phyloP scores from a whole-genome alignment of 257 asterid genomes.

The Nyctanthes arbortristis region DNA sequence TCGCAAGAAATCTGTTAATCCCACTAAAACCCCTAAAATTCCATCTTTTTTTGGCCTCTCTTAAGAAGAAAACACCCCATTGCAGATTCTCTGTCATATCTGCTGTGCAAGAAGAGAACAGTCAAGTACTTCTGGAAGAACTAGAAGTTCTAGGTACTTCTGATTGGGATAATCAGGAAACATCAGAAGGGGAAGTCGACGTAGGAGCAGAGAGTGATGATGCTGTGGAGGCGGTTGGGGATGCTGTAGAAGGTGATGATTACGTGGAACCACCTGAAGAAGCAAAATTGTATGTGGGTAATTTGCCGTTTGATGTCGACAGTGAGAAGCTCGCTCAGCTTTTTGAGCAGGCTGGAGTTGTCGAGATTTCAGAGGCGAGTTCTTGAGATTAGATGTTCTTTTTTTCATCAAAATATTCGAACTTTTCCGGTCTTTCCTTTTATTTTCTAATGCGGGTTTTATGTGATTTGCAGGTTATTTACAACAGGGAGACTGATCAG shows the following conservation, averaged over 20 bases:
- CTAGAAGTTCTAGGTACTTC: slow-evolving; percentile 32
- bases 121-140: slow-evolving; percentile 43
- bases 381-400: neutral
- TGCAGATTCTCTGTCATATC: slow-evolving; percentile 48
- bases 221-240: slow-evolving; percentile 30
- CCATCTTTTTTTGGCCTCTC: slow-evolving; percentile 37
- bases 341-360: slow-evolving; percentile 83
- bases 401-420: too few relatives aligned
- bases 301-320: slow-evolving; percentile 76
- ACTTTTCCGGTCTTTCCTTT: too few relatives aligned
- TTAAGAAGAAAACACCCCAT: slow-evolving; percentile 35
- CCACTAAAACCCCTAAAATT: slow-evolving; percentile 47
- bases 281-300: slow-evolving; percentile 85
- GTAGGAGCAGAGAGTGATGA: slow-evolving; percentile 31
- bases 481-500: slow-evolving; percentile 69
- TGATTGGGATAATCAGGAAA: slow-evolving; percentile 22
- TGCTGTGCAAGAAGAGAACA: slow-evolving; percentile 57
- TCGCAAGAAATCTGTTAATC: slow-evolving; percentile 35
- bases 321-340: slow-evolving; percentile 64
- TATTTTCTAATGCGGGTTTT: neutral
- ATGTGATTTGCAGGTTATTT: slow-evolving; percentile 57
- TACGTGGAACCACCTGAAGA: slow-evolving; percentile 69
- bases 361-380: slow-evolving; percentile 77
- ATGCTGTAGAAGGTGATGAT: slow-evolving; percentile 30
- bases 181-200: slow-evolving; percentile 25